Conservation (phyloP, 345 rosid species). For the Theobroma cacao region DNA sequence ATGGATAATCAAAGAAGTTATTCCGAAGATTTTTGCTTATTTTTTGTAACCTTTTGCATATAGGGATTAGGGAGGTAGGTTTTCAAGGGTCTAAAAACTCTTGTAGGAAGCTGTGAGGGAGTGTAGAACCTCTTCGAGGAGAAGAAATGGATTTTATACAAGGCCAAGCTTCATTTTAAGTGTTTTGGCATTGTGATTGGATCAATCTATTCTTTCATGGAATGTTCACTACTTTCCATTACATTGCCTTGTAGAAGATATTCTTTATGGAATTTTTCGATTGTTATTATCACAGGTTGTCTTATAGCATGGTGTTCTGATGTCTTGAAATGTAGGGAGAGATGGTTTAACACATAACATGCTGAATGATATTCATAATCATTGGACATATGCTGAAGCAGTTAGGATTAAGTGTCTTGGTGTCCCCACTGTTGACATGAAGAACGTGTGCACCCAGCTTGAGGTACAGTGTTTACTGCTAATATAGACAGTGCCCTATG, state of each 20-base stretch:
- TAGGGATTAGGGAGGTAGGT: not conserved
- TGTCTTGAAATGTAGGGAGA: conserved; percentile 49
- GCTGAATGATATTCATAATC: conserved; percentile 84
- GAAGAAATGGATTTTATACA: not conserved
- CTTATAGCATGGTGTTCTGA: not conserved
- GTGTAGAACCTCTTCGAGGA: not conserved
- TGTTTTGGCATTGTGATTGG: not conserved
- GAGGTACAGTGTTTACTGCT: conserved; percentile 49
- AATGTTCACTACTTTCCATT: not conserved
- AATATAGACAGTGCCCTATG: not conserved
- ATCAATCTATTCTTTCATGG: not conserved
- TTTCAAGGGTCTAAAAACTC: not conserved
- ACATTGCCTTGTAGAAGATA: not conserved
- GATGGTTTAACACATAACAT: conserved; percentile 97
- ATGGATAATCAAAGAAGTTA: not conserved
- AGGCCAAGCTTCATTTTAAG: not conserved
- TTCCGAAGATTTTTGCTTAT: not conserved
- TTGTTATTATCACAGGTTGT: not conserved
- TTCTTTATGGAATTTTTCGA: not conserved
- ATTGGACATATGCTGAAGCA: conserved; percentile 77
- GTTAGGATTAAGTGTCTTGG: conserved; percentile 88
- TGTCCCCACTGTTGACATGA: conserved; percentile 88
- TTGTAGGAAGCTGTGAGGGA: not conserved
- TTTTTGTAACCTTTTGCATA: not conserved
- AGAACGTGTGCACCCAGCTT: conserved; percentile 75